Percentiles rank a stretch among this genome's conserved stretches.
Conservation (phyloP, 2,329 filamentous ascomycete genomes). For the Venturia aucupariae region DNA sequence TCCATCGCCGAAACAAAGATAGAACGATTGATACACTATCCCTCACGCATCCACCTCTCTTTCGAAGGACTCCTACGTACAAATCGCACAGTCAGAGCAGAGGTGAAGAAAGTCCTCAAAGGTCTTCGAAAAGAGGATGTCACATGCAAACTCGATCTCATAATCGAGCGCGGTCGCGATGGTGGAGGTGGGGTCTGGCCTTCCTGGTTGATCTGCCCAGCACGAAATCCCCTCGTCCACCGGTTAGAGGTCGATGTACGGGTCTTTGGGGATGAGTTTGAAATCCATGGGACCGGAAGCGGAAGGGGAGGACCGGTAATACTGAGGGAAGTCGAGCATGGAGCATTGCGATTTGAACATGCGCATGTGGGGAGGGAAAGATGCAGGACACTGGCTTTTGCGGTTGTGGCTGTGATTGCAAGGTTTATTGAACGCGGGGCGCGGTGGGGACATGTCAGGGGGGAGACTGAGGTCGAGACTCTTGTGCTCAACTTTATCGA, state of each 20-base stretch:
- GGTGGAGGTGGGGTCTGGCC: background rate
- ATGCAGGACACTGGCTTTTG: conserved; percentile 12
- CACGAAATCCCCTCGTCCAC: background rate
- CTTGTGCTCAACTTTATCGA: conserved; percentile 4
- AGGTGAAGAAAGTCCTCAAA: conserved; percentile 1
- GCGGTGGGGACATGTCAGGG: conserved; percentile 7
- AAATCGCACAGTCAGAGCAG: background rate
- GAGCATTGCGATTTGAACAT: background rate
- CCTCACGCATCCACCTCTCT: conserved; percentile 1
- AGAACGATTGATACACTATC: conserved; percentile 9
- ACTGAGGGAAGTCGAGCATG: background rate
- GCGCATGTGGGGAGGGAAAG: background rate
- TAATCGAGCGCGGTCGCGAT: conserved; percentile 6
- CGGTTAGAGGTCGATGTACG: conserved; percentile 5
- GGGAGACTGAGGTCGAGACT: conserved; percentile 1
- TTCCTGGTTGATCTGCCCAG: conserved; percentile 8
- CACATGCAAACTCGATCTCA: conserved; percentile 7
- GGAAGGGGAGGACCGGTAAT: background rate
- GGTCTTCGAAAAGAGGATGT: background rate
- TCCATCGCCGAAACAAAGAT: conserved; percentile 3
- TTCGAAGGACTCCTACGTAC: conserved; percentile 5
- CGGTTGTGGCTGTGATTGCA: conserved; percentile 6
- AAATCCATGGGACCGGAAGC: background rate
- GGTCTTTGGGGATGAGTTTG: background rate
- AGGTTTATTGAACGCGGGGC: conserved; percentile 11